phyloP scores from a whole-genome alignment of 805 yeast species.

The Saccharomycopsis microspora region DNA sequence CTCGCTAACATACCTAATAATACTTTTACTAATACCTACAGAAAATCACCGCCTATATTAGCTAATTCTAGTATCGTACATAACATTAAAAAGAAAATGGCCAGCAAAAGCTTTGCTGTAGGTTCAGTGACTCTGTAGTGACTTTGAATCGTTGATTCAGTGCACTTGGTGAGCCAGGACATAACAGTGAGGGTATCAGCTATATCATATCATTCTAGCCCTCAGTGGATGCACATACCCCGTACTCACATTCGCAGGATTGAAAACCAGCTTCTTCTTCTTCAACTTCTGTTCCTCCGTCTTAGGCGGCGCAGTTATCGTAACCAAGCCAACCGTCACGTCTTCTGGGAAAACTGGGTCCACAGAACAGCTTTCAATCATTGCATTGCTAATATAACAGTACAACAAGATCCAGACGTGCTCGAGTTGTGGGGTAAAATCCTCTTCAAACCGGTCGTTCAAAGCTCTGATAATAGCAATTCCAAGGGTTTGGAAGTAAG shows the following conservation, averaged over 20 bases:
- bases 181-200: no score
- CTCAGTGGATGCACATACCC: no score
- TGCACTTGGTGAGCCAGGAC: no score
- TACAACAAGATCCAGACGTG: conserved; percentile 20
- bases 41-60: no score
- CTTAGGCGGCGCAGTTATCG: background rate
- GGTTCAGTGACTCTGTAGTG: no score
- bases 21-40: no score
- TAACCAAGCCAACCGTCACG: background rate
- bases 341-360: conserved; percentile 18
- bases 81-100: no score
- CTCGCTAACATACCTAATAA: no score
- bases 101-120: no score
- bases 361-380: conserved; percentile 19
- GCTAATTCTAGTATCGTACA: no score
- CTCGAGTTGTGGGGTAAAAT: conserved; percentile 17
- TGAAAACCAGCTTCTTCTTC: conserved; percentile 2
- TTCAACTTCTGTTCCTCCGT: background rate
- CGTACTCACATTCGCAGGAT: background rate
- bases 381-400: conserved; percentile 21
- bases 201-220: no score
- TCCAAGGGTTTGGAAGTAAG: conserved; percentile 16
- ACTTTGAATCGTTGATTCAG: no score
- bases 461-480: conserved; percentile 15
- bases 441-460: conserved; percentile 15